Base-by-base conservation (phyloP, 768 basidiomycete species). In the Scleroderma citrinum region DNA sequence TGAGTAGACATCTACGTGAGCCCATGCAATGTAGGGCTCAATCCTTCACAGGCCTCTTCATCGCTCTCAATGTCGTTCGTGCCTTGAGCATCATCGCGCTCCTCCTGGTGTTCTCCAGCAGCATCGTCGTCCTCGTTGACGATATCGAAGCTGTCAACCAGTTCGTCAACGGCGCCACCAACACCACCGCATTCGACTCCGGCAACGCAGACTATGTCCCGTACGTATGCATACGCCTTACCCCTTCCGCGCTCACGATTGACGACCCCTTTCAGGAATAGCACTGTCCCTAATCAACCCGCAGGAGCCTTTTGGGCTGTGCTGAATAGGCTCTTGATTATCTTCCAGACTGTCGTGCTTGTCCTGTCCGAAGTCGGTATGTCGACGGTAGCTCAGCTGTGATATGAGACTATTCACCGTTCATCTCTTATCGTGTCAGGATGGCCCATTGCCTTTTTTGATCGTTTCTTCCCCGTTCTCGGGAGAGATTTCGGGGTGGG, bases 271-370 rank as follows among this genome's bases (percentile, higher is more conserved):
- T 21, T 30, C 44, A 80, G 75, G 59, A 79, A 84, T 46, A 87
- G 84, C 66, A 90, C 91, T 0, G 88, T 96, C n/a, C 92, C 92
- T 3, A 91, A 92, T 68, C 92, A 95, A 65, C 74, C 91, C 40
- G 93, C 90, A 7, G 93, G 93, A 23, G 81, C 83, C 20, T 95
- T 96, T 69, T 96, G 92, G 89, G 85, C 90, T 2, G 80, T 93
- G 39, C 75, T 93, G 50, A 84, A 89, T 58, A 81, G 86, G 38
- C 69, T 95, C n/a, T 76, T 95, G 61, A 87, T 93, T 67, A 75
- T 90, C 49, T 83, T 87, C 69, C 85, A 92, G 65, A 76, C 82
- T 44, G 62, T 93, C 58, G 74, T 89, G 46, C 80, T 95, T 46
- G 69, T 92, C 52, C 65, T 66, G 24, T 66, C 66, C 1, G 65